Percentiles rank a stretch among this genome's conserved stretches.
Conservation (phyloP, 2,329 filamentous ascomycete genomes). For the Diatrype stigma region DNA sequence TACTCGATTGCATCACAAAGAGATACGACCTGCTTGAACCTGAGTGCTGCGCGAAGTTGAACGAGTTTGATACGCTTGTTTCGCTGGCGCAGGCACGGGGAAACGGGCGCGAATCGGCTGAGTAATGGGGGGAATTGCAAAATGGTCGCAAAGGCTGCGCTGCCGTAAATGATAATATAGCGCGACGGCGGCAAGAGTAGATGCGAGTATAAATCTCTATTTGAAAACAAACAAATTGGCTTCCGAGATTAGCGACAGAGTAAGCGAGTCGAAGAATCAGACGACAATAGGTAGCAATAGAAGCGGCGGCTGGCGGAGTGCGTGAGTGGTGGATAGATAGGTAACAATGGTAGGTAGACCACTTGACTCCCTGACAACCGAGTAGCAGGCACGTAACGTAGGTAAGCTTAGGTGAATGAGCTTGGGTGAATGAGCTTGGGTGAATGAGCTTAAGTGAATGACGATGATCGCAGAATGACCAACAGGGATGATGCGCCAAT, state of each 20-base stretch:
- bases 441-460: background rate
- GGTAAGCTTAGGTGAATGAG: background rate
- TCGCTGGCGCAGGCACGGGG: background rate
- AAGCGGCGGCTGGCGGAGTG: no score
- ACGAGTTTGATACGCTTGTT: background rate
- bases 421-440: background rate
- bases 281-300: no score
- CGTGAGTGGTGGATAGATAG: no score
- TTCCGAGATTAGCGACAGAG: background rate
- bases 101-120: background rate
- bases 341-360: no score
- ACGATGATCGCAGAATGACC: background rate
- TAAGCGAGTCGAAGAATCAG: background rate
- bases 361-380: no score
- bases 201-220: background rate
- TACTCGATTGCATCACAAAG: constrained; percentile 8
- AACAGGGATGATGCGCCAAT: background rate
- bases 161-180: no score
- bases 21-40: no score
- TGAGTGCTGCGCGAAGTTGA: no score
- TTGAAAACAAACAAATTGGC: background rate
- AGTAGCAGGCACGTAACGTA: background rate
- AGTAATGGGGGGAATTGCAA: background rate
- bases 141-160: background rate
- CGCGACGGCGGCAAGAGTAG: no score